Percentiles rank a stretch among this genome's conserved stretches.
phyloP scores from a whole-genome alignment of 1,284 basidiomycete species.

The Cryptococcus wingfieldii region DNA sequence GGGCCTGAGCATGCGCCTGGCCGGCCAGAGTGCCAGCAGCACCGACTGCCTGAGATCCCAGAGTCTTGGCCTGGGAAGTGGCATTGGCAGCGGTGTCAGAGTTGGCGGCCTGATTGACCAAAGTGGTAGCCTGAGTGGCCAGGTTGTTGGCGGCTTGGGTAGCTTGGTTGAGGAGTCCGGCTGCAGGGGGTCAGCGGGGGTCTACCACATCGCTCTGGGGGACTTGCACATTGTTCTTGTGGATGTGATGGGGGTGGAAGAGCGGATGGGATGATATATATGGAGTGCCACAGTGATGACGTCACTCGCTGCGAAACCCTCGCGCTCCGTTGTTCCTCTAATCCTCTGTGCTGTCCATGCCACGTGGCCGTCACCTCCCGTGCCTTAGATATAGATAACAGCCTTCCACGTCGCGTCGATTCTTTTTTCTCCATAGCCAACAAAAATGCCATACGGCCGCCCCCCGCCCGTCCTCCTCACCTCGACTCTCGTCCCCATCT shows the following conservation, averaged over 20 bases:
- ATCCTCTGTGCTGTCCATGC: too few species aligned
- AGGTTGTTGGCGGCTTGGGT: slow-evolving; percentile 28
- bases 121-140: slow-evolving; percentile 23
- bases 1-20: slow-evolving; percentile 38
- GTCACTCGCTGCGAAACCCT: too few species aligned
- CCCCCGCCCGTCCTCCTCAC: slow-evolving; percentile 32
- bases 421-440: not conserved
- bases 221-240: too few species aligned
- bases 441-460: slow-evolving; percentile 19
- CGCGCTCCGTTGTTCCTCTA: too few species aligned
- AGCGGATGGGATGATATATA: too few species aligned
- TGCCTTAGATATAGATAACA: too few species aligned
- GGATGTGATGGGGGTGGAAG: too few species aligned
- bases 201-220: not conserved
- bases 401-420: not conserved
- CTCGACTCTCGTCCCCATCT: slow-evolving; percentile 36
- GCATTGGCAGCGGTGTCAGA: slow-evolving; percentile 28
- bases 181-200: slow-evolving; percentile 6
- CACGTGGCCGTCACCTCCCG: too few species aligned
- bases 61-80: slow-evolving; percentile 24
- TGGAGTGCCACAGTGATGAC: too few species aligned
- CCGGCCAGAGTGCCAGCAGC: slow-evolving; percentile 26
- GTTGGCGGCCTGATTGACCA: slow-evolving; percentile 35
- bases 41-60: slow-evolving; percentile 21
- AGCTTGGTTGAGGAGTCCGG: slow-evolving; percentile 40